Conservation (phyloP, 169 alveolate species). For the Perkinsus chesapeaki region DNA sequence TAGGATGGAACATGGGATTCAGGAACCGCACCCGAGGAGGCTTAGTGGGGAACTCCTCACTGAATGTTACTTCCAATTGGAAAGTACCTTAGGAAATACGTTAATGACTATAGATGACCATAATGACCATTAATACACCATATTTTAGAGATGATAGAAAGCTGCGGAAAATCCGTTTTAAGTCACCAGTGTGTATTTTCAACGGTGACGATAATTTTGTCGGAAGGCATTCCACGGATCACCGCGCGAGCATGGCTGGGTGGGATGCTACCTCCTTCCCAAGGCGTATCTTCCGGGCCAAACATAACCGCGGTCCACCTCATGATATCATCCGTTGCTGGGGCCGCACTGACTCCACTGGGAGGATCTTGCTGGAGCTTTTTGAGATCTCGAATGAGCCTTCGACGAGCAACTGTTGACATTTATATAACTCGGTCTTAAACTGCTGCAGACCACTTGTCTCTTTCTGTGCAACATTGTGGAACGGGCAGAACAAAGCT, state of each 20-base stretch:
- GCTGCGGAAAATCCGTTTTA: too few species aligned
- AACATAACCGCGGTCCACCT: slow-evolving; percentile 93
- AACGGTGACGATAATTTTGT: slow-evolving; percentile 30
- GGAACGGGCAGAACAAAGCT: too few species aligned
- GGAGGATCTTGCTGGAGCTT: slow-evolving; percentile 84
- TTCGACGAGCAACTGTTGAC: slow-evolving; percentile 51
- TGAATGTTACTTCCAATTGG: slow-evolving; percentile 64
- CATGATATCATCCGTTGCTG: slow-evolving; percentile 86
- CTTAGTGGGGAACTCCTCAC: slow-evolving; percentile 68
- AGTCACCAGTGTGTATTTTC: too few species aligned
- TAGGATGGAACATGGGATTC: slow-evolving; percentile 70
- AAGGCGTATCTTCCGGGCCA: slow-evolving; percentile 95
- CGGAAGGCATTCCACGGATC: neutral
- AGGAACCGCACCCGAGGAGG: slow-evolving; percentile 66
- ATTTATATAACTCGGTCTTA: too few species aligned
- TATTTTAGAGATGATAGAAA: too few species aligned
- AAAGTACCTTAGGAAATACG: slow-evolving; percentile 44
- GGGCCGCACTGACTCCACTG: slow-evolving; percentile 88
- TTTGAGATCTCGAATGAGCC: slow-evolving; percentile 83
- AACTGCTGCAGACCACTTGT: too few species aligned
- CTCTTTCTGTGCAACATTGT: too few species aligned
- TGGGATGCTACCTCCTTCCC: slow-evolving; percentile 96
- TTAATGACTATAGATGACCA: too few species aligned
- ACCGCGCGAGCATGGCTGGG: too few species aligned
- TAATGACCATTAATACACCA: too few species aligned